Percentiles rank a stretch among this genome's conserved stretches.
Conservation (phyloP, 371 early-diverging fungal genomes). For the Circinella umbellata region DNA sequence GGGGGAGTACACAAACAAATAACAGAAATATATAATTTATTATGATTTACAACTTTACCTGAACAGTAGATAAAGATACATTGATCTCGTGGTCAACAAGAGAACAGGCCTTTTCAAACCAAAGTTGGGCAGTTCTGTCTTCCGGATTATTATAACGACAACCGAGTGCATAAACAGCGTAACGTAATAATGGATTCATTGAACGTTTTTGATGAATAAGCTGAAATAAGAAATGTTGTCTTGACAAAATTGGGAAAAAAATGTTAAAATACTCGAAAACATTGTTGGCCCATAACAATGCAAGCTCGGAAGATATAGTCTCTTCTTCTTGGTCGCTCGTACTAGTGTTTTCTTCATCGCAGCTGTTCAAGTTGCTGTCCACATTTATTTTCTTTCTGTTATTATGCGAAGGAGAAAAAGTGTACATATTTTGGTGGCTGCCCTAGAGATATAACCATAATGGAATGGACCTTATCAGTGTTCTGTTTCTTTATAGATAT, state of each 20-base stretch:
- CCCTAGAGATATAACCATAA: constrained; percentile 39
- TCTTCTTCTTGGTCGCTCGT: constrained; percentile 5
- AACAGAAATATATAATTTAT: not conserved
- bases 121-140: constrained; percentile 9
- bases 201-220: constrained; percentile 20
- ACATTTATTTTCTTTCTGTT: not conserved
- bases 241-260: constrained; percentile 46
- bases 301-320: constrained; percentile 14
- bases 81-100: constrained; percentile 5
- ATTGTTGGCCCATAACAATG: constrained; percentile 28
- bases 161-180: constrained; percentile 44
- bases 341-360: constrained; percentile 5
- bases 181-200: constrained; percentile 31
- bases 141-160: constrained; percentile 24
- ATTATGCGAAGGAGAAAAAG: constrained; percentile 11
- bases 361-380: too few species aligned
- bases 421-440: constrained; percentile 32
- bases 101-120: constrained; percentile 14
- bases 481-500: constrained; percentile 11
- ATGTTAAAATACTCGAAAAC: constrained; percentile 47
- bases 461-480: constrained; percentile 51
- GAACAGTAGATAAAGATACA: constrained; percentile 29
- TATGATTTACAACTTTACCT: constrained; percentile 22
- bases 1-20: constrained; percentile 9
- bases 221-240: constrained; percentile 36